A percentile compares a stretch with the other conserved stretches of the same genome.
phyloP scores from a whole-genome alignment of 345 rosid genomes.

The Rhodamnia rubescens region DNA sequence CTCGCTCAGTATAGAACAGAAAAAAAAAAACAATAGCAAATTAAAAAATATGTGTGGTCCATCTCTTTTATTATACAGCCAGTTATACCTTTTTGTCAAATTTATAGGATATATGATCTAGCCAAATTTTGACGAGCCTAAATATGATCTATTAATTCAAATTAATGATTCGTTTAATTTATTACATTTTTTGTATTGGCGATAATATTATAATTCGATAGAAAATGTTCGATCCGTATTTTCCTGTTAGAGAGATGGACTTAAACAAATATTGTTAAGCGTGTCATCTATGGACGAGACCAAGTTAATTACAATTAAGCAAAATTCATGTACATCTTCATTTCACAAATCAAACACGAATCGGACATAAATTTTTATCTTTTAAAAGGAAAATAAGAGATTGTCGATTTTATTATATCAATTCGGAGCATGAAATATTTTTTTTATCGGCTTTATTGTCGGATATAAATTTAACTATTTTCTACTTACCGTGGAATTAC shows the following conservation, averaged over 20 bases:
- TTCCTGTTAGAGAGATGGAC: background rate
- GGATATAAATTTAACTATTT: background rate
- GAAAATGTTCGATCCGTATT: background rate
- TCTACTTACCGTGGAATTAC: accelerated
- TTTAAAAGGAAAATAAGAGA: background rate
- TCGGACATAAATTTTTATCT: background rate
- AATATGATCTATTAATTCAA: background rate
- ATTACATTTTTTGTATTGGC: background rate
- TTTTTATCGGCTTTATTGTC: background rate
- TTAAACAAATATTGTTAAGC: background rate
- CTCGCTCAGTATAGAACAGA: background rate
- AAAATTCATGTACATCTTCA: background rate
- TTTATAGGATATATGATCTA: background rate
- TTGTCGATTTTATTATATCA: background rate
- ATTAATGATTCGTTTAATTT: background rate
- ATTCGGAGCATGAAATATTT: background rate
- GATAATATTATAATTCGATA: background rate
- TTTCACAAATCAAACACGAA: background rate
- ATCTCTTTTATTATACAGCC: background rate
- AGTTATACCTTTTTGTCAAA: background rate
- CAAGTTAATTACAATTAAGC: no score
- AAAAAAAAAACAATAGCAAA: background rate
- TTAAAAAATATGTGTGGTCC: background rate
- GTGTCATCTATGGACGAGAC: background rate
- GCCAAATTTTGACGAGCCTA: background rate